phyloP scores from a whole-genome alignment of 2,329 filamentous ascomycete genomes.

The Ascochyta viciae-villosae region DNA sequence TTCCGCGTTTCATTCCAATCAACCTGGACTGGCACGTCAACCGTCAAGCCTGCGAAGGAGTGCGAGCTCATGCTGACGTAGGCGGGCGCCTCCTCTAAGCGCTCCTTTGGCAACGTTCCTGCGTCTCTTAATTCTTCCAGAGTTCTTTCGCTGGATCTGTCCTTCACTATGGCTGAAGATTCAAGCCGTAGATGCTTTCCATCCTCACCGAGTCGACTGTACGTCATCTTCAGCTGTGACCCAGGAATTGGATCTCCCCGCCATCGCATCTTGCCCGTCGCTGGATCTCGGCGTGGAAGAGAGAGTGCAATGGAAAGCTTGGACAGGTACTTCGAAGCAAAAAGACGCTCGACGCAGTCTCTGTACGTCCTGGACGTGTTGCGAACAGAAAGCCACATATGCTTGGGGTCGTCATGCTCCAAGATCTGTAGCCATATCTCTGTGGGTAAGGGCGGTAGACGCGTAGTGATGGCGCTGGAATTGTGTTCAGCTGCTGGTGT shows the following conservation, averaged over 20 bases:
- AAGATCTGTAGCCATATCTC: slow-evolving; percentile 32
- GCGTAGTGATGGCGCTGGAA: not conserved
- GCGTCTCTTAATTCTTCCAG: slow-evolving; percentile 22
- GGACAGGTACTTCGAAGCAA: slow-evolving; percentile 23
- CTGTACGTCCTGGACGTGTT: slow-evolving; percentile 23
- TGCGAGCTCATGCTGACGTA: slow-evolving; percentile 29
- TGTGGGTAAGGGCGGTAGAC: slow-evolving; percentile 9
- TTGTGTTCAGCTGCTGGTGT: not conserved
- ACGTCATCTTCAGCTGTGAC: slow-evolving; percentile 20
- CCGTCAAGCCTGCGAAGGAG: slow-evolving; percentile 17
- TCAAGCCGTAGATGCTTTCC: slow-evolving; percentile 9
- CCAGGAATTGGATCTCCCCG: slow-evolving; percentile 16
- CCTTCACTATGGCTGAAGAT: slow-evolving; percentile 17
- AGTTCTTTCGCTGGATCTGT: slow-evolving; percentile 6
- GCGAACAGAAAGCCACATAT: slow-evolving; percentile 31
- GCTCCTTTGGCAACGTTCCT: slow-evolving; percentile 19
- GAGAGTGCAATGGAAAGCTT: slow-evolving; percentile 19
- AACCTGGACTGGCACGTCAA: slow-evolving; percentile 19
- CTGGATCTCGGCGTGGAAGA: slow-evolving; percentile 30
- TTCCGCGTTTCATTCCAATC: slow-evolving; percentile 27
- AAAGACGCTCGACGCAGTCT: slow-evolving; percentile 28
- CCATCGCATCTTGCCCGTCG: slow-evolving; percentile 22
- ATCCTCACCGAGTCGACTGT: slow-evolving; percentile 7
- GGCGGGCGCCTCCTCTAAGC: slow-evolving; percentile 24
- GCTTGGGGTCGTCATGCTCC: slow-evolving; percentile 16